Conservation (phyloP, 1,284 basidiomycete genomes). For the Naganishia sp. region DNA sequence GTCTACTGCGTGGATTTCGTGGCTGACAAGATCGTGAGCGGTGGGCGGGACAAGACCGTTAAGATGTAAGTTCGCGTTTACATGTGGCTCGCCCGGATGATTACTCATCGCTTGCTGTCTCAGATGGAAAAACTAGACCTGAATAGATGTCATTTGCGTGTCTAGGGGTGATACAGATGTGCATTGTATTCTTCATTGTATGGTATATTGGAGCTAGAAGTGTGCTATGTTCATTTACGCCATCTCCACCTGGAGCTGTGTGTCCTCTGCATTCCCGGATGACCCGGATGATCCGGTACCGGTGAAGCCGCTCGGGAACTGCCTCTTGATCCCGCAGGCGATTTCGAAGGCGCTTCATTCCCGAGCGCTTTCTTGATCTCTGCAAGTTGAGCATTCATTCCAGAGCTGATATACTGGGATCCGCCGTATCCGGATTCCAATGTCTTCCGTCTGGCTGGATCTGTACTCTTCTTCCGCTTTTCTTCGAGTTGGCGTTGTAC, state of each 20-base stretch:
- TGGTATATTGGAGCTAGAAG: constrained; percentile 10
- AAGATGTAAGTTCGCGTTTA: constrained; percentile 56
- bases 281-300: constrained; percentile 16
- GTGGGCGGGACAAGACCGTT: constrained; percentile 67
- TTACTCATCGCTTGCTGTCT: not conserved
- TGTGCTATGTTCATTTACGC: constrained; percentile 11
- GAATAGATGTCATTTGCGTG: not conserved
- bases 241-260: constrained; percentile 24
- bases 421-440: constrained; percentile 24
- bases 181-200: constrained; percentile 16
- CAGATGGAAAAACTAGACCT: constrained; percentile 32
- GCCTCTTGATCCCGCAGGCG: constrained; percentile 10
- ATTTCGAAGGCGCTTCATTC: constrained; percentile 17
- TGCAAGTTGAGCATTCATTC: constrained; percentile 5
- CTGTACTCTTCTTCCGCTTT: constrained; percentile 13
- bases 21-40: constrained; percentile 95
- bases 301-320: constrained; percentile 19
- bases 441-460: constrained; percentile 13
- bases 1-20: constrained; percentile 99
- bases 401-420: constrained; percentile 16
- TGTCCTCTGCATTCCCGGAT: constrained; percentile 2
- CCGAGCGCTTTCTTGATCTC: constrained; percentile 23
- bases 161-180: not conserved
- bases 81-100: not conserved
- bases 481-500: constrained; percentile 31